phyloP scores from a whole-genome alignment of 306 rosid species.

The Notholithocarpus densiflorus region DNA sequence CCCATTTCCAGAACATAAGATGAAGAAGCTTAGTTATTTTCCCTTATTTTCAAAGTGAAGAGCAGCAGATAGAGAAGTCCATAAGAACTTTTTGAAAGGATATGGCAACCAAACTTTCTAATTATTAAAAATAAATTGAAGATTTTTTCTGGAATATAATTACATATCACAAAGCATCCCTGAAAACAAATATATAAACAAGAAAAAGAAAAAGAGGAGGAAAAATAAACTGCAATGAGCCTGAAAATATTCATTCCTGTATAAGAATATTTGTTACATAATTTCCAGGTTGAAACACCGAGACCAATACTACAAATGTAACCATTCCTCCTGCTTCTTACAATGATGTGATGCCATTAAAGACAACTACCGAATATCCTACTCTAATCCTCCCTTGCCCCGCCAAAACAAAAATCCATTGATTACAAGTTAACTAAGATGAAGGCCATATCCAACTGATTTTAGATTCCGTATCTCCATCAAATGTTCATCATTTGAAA shows the following conservation, averaged over 20 bases:
- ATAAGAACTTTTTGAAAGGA: background rate
- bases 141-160: background rate
- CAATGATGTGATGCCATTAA: constrained; percentile 8
- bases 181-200: background rate
- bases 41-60: background rate
- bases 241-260: constrained; percentile 9
- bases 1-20: background rate
- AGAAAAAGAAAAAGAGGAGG: background rate
- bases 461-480: constrained; percentile 44
- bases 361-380: background rate
- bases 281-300: constrained; percentile 4
- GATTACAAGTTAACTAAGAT: constrained; percentile 24
- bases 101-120: background rate
- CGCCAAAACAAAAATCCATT: background rate
- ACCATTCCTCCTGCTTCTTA: constrained; percentile 19
- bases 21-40: background rate
- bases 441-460: constrained; percentile 33
- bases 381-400: background rate
- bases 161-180: background rate
- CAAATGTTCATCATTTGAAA: constrained; percentile 89
- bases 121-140: background rate
- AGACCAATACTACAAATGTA: background rate
- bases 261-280: constrained; percentile 10
- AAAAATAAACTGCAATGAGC: constrained; percentile 4
- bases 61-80: background rate